Evolutionary conservation across 768 basidiomycete genomes (phyloP).

Genomic region (Albatrellus ellisii): DNA sequence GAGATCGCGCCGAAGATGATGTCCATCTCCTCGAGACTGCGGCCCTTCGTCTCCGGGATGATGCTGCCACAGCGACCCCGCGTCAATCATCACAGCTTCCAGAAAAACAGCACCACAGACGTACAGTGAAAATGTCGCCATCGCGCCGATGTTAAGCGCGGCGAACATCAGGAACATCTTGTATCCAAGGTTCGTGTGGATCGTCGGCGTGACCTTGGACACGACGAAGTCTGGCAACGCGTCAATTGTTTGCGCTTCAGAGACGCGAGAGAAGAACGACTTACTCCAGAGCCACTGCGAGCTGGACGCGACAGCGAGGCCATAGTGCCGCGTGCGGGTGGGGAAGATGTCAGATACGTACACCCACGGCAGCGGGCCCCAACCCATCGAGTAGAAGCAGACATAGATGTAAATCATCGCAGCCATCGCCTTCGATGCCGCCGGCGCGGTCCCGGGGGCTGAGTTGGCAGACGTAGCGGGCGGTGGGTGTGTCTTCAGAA

Average conservation of each 20-base stretch:
- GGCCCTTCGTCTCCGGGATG: conserved; percentile 30
- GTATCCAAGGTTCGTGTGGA: conserved; percentile 49
- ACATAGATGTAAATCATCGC: conserved; percentile 81
- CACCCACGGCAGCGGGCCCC: conserved; percentile 56
- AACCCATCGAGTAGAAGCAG: conserved; percentile 80
- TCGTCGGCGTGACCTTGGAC: conserved; percentile 53
- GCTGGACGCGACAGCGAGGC: conserved; percentile 58
- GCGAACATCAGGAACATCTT: conserved; percentile 73
- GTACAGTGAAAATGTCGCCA: conserved; percentile 55
- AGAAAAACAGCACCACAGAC: conserved; percentile 12
- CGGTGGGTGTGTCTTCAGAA: conserved; percentile 68
- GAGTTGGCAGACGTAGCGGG: conserved; percentile 21
- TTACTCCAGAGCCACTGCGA: conserved; percentile 78
- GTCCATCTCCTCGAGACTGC: conserved; percentile 39
- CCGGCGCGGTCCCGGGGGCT: conserved; percentile 21
- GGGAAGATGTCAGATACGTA: conserved; percentile 78
- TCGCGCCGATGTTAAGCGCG: conserved; percentile 57
- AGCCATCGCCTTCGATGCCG: conserved; percentile 66
- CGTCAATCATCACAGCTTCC: not conserved
- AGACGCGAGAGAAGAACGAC: conserved; percentile 19
- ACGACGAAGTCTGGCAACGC: conserved; percentile 49
- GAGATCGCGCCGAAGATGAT: conserved; percentile 45
- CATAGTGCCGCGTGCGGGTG: conserved; percentile 72
- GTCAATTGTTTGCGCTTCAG: no score
- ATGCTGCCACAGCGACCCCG: conserved; percentile 15